Conservation (phyloP, 768 basidiomycete species). For the Hypholoma fasciculare region DNA sequence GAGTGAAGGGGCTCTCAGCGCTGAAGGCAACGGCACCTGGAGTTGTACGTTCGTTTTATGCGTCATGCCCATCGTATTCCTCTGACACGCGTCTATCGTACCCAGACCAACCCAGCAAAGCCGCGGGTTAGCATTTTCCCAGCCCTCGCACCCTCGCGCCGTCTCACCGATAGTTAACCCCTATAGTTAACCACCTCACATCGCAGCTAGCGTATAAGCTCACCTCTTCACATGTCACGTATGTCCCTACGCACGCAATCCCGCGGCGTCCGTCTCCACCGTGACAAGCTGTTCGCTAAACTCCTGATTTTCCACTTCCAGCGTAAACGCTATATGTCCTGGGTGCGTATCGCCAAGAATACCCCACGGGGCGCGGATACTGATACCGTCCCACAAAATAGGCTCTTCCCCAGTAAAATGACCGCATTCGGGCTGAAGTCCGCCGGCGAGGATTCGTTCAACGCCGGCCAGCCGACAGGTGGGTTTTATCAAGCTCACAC, state of each 20-base stretch:
- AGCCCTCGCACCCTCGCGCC: neutral
- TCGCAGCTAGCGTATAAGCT: slow-evolving; percentile 69
- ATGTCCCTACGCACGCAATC: slow-evolving; percentile 24
- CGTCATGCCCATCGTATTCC: neutral
- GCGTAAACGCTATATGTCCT: slow-evolving; percentile 83
- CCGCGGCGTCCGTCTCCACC: neutral
- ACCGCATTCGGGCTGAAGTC: slow-evolving; percentile 68
- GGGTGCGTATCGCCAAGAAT: slow-evolving; percentile 44
- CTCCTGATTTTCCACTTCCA: slow-evolving; percentile 31
- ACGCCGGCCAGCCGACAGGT: slow-evolving; percentile 65
- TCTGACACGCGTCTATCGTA: neutral
- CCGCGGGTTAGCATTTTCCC: slow-evolving; percentile 50
- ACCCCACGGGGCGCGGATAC: neutral
- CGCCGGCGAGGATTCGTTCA: slow-evolving; percentile 52
- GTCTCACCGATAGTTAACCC: neutral
- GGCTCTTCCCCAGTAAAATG: slow-evolving; percentile 82
- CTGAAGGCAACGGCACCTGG: slow-evolving; percentile 67
- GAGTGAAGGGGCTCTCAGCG: slow-evolving; percentile 52
- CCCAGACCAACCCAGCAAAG: slow-evolving; percentile 79
- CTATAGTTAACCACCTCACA: slow-evolving; percentile 74
- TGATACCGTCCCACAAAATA: neutral
- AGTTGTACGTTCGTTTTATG: slow-evolving; percentile 57
- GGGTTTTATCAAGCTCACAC: slow-evolving; percentile 10
- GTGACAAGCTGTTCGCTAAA: neutral
- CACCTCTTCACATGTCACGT: slow-evolving; percentile 63